These are phyloP conservation scores for Helotiales sp. DNA, from an alignment of 2,329 filamentous ascomycete genomes.

Conservation along the genomic window DNA sequence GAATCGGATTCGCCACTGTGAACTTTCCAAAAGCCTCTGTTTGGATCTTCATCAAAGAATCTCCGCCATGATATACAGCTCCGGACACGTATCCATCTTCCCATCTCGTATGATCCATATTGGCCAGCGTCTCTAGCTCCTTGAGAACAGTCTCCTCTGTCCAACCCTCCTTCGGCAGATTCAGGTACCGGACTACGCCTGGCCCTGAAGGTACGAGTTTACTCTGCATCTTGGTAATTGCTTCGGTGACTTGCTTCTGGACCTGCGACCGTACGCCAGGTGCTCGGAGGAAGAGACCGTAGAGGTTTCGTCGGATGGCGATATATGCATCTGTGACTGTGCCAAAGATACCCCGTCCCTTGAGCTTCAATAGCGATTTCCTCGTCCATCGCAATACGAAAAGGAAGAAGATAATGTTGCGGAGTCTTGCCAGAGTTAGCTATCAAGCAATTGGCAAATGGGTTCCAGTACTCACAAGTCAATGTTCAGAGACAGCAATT, in stretches of 20 bases:
- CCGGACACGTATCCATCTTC: slow-evolving; percentile 94
- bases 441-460: neutral
- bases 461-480: slow-evolving; percentile 58
- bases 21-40: slow-evolving; percentile 93
- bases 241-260: slow-evolving; percentile 77
- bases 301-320: slow-evolving; percentile 69
- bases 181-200: slow-evolving; percentile 70
- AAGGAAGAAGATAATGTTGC: slow-evolving; percentile 85
- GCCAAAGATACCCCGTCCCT: slow-evolving; percentile 84
- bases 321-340: slow-evolving; percentile 74
- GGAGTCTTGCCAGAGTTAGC: slow-evolving; percentile 53
- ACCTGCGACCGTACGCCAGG: slow-evolving; percentile 87
- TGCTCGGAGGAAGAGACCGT: slow-evolving; percentile 80
- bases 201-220: slow-evolving; percentile 79
- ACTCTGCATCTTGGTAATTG: slow-evolving; percentile 75
- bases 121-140: slow-evolving; percentile 76
- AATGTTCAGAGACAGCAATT: slow-evolving; percentile 62
- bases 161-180: slow-evolving; percentile 83
- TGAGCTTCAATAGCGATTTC: slow-evolving; percentile 78
- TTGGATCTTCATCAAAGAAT: slow-evolving; percentile 78
- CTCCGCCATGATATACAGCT: slow-evolving; percentile 93
- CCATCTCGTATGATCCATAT: slow-evolving; percentile 94
- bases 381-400: slow-evolving; percentile 84
- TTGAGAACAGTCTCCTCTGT: slow-evolving; percentile 72
- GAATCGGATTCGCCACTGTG: slow-evolving; percentile 93